Percentiles rank a stretch among this genome's conserved stretches.
phyloP scores from a whole-genome alignment of 106 monocot genomes.

The Triglochin maritima region DNA sequence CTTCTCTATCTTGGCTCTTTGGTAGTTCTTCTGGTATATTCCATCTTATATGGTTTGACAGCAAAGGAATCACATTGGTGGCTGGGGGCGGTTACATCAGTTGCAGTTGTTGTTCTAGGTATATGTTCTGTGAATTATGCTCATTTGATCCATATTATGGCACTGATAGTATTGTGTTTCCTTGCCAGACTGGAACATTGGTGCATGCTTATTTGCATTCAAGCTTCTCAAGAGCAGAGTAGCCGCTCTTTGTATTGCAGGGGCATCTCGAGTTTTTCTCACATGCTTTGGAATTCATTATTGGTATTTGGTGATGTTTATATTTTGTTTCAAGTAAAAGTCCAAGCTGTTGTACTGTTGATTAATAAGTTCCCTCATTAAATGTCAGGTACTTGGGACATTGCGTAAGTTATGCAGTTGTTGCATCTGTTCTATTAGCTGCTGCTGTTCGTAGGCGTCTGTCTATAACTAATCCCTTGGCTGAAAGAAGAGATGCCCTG shows the following conservation, averaged over 20 bases:
- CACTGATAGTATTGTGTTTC: background rate
- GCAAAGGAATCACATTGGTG: constrained; percentile 74
- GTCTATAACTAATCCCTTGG: constrained; percentile 66
- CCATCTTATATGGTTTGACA: constrained; percentile 82
- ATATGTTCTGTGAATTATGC: background rate
- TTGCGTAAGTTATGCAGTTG: constrained; percentile 92
- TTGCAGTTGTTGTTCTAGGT: constrained; percentile 85
- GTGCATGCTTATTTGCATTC: constrained; percentile 78
- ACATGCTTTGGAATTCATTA: constrained; percentile 98
- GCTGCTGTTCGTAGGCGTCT: constrained; percentile 69
- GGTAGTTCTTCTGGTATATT: constrained; percentile 63
- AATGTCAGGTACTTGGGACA: constrained; percentile 83
- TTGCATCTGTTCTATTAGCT: constrained; percentile 77
- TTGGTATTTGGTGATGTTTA: constrained; percentile 35
- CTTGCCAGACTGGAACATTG: constrained; percentile 88
- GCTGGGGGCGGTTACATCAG: constrained; percentile 79
- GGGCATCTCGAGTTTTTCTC: constrained; percentile 79
- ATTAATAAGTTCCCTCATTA: no score
- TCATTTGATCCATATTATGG: constrained; percentile 1
- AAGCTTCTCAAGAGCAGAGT: constrained; percentile 72
- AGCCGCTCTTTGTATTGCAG: constrained; percentile 72
- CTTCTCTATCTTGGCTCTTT: constrained; percentile 78
- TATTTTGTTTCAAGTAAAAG: background rate
- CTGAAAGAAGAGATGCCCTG: constrained; percentile 82
- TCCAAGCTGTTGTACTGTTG: no score